A percentile compares a stretch with the other conserved stretches of the same genome.
Evolutionary conservation across 192 early-diverging fungal species (phyloP).

Genomic region (Gaertneriomyces sp.): DNA sequence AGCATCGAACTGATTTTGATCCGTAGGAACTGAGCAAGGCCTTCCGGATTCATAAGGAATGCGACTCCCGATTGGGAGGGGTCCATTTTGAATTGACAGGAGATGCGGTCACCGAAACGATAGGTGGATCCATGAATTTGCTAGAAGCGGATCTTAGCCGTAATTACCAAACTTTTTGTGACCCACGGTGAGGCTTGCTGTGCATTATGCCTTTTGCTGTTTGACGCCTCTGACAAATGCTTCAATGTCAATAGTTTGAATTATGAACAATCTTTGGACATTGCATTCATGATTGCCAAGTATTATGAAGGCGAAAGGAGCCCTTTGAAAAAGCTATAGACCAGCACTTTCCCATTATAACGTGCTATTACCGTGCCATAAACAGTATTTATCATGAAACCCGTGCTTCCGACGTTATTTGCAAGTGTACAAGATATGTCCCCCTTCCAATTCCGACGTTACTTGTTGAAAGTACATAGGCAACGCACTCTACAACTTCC

Average conservation of each 20-base stretch:
- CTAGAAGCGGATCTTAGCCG: slow-evolving; percentile 70
- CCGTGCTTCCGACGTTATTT: no score
- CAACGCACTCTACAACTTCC: no score
- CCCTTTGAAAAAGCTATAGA: slow-evolving; percentile 4
- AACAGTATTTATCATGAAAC: no score
- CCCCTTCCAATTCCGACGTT: no score
- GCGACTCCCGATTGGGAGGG: slow-evolving; percentile 74
- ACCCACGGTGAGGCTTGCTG: slow-evolving; percentile 63
- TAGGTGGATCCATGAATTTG: slow-evolving; percentile 98
- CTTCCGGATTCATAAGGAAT: slow-evolving; percentile 76
- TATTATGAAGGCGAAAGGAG: slow-evolving; percentile 48
- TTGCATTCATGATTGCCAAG: slow-evolving; percentile 93
- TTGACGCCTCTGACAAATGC: not conserved
- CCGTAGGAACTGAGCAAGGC: slow-evolving; percentile 70
- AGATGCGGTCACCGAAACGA: slow-evolving; percentile 88
- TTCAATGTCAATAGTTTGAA: slow-evolving; percentile 59
- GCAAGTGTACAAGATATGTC: no score
- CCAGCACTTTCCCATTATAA: no score
- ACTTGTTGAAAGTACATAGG: no score
- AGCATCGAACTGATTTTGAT: not conserved
- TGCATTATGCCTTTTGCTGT: not conserved
- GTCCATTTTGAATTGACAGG: slow-evolving; percentile 98
- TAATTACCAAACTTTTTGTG: slow-evolving; percentile 96
- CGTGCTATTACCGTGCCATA: no score
- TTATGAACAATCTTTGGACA: slow-evolving; percentile 95